Evolutionary conservation across 176 grass and related monocot species (phyloP).

Genomic region (Bolboschoenus planiculmis): DNA sequence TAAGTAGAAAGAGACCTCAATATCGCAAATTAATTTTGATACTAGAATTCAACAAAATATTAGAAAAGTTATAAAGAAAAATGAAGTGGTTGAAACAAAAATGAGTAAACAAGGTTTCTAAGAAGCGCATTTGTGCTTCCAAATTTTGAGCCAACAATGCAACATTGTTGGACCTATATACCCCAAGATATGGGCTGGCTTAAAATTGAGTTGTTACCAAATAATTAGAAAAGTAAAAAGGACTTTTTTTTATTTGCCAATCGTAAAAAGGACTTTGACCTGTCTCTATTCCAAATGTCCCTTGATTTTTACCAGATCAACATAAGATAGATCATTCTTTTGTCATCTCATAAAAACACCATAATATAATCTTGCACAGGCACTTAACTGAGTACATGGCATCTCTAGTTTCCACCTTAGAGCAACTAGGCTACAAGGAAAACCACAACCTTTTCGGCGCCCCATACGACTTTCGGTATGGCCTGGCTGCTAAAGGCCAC

Average conservation of each 20-base stretch:
- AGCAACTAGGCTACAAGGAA: conserved; percentile 67
- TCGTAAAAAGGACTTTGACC: not conserved
- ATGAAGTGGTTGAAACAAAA: not conserved
- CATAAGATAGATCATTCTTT: not conserved
- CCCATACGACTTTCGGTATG: conserved; percentile 87
- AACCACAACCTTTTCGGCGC: conserved; percentile 55
- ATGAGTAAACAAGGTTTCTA: not conserved
- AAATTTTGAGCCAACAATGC: not conserved
- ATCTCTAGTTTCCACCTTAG: conserved; percentile 43
- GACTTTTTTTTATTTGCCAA: too few species aligned
- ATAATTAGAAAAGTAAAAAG: not conserved
- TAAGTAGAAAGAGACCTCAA: not conserved
- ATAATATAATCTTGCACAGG: conserved; percentile 23
- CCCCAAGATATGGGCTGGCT: not conserved
- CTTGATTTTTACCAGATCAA: not conserved
- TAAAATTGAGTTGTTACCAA: not conserved
- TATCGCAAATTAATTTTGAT: not conserved
- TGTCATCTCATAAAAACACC: not conserved
- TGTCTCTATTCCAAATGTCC: not conserved
- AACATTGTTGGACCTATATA: not conserved
- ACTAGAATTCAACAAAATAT: not conserved
- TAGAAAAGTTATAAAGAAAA: not conserved
- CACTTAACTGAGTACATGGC: conserved; percentile 62
- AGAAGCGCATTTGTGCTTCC: not conserved
- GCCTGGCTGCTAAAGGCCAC: conserved; percentile 54